phyloP scores from a whole-genome alignment of 352 stramenopile genomes.

The Thraustochytrium striatum region DNA sequence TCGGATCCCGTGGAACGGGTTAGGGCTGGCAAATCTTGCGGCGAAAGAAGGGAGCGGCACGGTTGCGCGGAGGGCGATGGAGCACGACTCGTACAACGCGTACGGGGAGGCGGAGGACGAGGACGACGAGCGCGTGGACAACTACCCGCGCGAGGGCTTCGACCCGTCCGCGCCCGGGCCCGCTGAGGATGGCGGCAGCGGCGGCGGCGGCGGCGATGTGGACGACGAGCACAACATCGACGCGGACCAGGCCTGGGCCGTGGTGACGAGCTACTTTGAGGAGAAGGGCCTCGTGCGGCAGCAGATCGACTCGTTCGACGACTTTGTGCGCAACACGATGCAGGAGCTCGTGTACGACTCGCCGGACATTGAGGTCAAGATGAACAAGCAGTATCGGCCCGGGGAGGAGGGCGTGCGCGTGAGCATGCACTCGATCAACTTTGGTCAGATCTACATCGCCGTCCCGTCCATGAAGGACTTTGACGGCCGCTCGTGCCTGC shows the following conservation, averaged over 20 bases:
- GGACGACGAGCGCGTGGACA: not conserved
- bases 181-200: not conserved
- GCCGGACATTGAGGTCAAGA: constrained; percentile 68
- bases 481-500: constrained; percentile 91
- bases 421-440: constrained; percentile 71
- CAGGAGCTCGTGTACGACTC: constrained; percentile 97
- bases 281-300: constrained; percentile 99
- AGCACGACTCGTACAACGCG: not conserved
- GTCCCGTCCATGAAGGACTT: constrained; percentile 95
- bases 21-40: too few species aligned
- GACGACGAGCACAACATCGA: constrained; percentile 36
- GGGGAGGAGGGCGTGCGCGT: constrained; percentile 69
- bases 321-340: constrained; percentile 99
- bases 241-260: constrained; percentile 93
- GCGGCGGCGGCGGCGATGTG: not conserved
- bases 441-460: constrained; percentile 95
- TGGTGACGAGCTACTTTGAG: constrained; percentile 98
- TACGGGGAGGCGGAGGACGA: not conserved
- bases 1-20: not conserved
- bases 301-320: constrained; percentile 99
- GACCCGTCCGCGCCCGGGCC: not conserved
- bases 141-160: not conserved
- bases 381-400: constrained; percentile 65
- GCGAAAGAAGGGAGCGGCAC: not conserved
- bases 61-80: not conserved